phyloP scores from a whole-genome alignment of 2,329 filamentous ascomycete genomes.

The Aspergillus versicolor region DNA sequence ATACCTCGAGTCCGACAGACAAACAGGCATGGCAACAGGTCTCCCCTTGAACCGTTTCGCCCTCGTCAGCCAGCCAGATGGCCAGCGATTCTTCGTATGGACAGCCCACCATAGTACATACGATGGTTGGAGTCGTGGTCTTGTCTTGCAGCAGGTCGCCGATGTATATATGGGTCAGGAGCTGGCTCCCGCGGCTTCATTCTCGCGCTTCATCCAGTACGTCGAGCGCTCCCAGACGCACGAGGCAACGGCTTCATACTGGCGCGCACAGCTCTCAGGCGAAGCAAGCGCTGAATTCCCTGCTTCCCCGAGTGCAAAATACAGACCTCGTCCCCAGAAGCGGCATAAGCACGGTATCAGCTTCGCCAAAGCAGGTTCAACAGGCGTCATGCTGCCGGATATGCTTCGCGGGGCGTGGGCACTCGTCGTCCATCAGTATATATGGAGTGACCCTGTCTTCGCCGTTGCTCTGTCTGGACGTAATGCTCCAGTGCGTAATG shows the following conservation, averaged over 20 bases:
- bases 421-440: not conserved
- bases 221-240: not conserved
- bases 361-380: not conserved
- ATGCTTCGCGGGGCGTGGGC: not conserved
- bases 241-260: not conserved
- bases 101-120: conserved; percentile 46
- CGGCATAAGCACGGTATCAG: not conserved
- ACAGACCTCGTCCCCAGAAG: not conserved
- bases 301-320: not conserved
- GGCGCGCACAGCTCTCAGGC: not conserved
- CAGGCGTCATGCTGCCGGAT: not conserved
- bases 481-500: not conserved
- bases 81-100: conserved; percentile 31
- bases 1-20: not conserved
- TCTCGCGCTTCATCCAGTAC: not conserved
- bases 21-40: not conserved
- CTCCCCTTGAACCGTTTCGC: conserved; percentile 2
- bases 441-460: not conserved
- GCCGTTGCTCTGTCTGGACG: not conserved
- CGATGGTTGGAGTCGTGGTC: conserved; percentile 32
- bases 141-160: not conserved
- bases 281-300: not conserved
- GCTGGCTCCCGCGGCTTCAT: not conserved
- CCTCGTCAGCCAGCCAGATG: not conserved
- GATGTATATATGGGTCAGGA: not conserved